Evolutionary conservation across 139 green algal genomes (phyloP), one percentile per base, ranked within the genome.

Genomic region (Gonium pectorale): DNA sequence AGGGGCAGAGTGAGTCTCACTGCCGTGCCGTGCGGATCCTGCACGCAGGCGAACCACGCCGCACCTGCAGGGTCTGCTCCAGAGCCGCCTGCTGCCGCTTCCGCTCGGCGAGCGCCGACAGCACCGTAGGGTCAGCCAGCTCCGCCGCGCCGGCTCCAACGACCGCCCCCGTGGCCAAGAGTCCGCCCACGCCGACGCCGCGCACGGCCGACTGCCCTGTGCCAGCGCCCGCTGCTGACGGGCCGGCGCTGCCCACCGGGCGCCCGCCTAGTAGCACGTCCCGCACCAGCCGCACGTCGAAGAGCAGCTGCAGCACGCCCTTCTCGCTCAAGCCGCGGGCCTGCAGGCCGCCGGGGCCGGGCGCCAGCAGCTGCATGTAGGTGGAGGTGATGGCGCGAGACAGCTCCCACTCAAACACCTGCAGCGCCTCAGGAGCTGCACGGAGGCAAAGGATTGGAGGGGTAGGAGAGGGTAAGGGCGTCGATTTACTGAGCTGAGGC

Each of bases 231-330:
- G 69, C 40, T 21, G 38, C 54, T 5, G 59, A 22, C 38, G 56
- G 60, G n/a, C 22, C 43, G 31, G 44, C 44, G 44, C 62, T 29
- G 4, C 31, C 31, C 40, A 92, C 64, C 1, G 93, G 94, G 68
- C 85, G 46, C 2, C 91, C 93, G 24, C 92, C 93, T 5, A 90
- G 90, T 4, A 99, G 92, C 7, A 96, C 89, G 67, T 96, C 90
- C 5, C 79, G 46, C 46, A 98, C 37, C 78, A 98, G 93, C 19
- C 94, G 92, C 31, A 95, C 80, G 71, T 99, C 97, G 51, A 99
- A 92, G 26, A 98, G 85, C 72, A 99, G 93, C 93, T 99, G 97
- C 68, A 99, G 92, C 5, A 97, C 83, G 35, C 95, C 97, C 82
- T 96, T 95, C 87, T 99, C 96, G 13, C 70, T 92, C 24, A 97